Conservation (phyloP, 2,329 filamentous ascomycete species). For the Fusarium sp. region DNA sequence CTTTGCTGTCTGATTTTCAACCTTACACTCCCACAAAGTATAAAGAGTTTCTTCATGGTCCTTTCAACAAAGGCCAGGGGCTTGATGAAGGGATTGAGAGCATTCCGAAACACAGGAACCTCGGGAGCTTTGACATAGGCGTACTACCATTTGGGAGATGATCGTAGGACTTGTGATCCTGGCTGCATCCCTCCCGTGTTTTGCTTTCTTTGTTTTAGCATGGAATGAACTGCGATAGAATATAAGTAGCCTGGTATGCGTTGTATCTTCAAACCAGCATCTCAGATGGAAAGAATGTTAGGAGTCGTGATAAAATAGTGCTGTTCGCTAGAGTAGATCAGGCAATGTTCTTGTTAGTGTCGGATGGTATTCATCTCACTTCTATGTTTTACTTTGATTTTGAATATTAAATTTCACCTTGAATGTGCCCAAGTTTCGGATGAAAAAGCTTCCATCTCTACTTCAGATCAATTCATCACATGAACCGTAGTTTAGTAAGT, state of each 20-base stretch:
- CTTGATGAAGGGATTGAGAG: fast-evolving
- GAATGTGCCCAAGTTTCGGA: no score
- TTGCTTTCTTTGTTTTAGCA: no score
- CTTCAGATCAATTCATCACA: not conserved
- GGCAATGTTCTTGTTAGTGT: not conserved
- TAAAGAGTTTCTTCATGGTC: no score
- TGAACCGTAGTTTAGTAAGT: not conserved
- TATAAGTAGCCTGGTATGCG: not conserved
- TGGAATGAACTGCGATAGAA: no score
- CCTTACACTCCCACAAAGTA: not conserved
- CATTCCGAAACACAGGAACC: fast-evolving
- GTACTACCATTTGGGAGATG: not conserved
- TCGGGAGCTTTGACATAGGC: fast-evolving
- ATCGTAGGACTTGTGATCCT: not conserved
- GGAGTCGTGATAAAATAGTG: fast-evolving
- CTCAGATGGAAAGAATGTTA: fast-evolving
- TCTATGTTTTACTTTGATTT: no score
- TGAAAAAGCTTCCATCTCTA: no score
- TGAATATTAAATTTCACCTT: fast-evolving
- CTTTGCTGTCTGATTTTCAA: not conserved
- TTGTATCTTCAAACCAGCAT: fast-evolving
- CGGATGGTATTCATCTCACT: not conserved
- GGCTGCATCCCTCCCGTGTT: no score
- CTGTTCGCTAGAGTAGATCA: no score
- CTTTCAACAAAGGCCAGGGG: not conserved